Base-by-base conservation (phyloP, 2,329 filamentous ascomycete genomes). In the Fusarium sp. region DNA sequence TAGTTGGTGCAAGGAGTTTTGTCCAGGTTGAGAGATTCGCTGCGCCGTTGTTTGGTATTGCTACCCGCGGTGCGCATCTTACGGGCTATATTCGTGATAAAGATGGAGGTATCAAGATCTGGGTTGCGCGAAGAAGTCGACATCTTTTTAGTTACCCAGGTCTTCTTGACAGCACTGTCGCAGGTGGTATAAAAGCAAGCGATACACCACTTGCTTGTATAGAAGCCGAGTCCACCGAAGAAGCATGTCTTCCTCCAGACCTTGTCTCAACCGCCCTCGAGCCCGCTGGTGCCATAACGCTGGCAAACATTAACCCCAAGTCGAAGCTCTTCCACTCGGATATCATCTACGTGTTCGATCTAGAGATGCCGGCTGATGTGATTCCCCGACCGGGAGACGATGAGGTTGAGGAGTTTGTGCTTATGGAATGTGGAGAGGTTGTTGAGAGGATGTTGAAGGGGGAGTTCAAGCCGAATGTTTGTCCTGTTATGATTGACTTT, bases 381-480 rank as follows among this genome's bases (percentile, higher is more conserved):
- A 78, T 88, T 30, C 91, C 90, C 1, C 86, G 84, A 69, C 92
- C 93, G 0, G 85, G 88, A 13, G 94, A 97, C 76, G 89, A 90
- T 29, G 94, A 97, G 80, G 93, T 97, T 1, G 89, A 92, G 65
- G 87, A 88, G 65, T 97, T 97, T 76, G 82, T 87, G 69, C 81
- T 94, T 69, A 89, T 90, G 88, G 85, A 80, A 12, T 83, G 94
- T 13, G 77, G 78, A 0, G 81, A 86, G 74, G 88, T 94, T 7
- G 84, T 88, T 76, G 76, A 82, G 56, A 88, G 89, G 3, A 83
- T 97, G 82, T 80, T 84, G 20, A 83, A 82, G 18, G 89, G 89
- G 5, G 88, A 93, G 77, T 97, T 97, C 82, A 97, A 97, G 83
- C 91, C 94, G 0, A 96, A 97, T 75, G 94, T 93, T 73, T 90